These are phyloP conservation scores for Xylaria flabelliformis DNA, from an alignment of 495 filamentous ascomycete species.

Conservation along the genomic window DNA sequence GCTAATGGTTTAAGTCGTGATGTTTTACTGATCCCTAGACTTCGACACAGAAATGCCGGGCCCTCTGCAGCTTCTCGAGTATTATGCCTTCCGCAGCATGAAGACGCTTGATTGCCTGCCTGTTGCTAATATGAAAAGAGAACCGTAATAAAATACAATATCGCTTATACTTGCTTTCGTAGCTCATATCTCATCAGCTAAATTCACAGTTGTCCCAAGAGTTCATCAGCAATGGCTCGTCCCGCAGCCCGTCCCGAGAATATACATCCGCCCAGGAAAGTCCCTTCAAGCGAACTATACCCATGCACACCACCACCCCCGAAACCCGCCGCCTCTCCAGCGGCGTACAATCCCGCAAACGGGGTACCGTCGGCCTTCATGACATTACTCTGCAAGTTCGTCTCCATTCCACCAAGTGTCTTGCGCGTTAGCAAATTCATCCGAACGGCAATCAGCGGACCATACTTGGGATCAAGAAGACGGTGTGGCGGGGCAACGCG, in stretches of 20 bases:
- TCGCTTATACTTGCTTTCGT: neutral
- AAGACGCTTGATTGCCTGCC: neutral
- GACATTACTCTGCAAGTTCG: conserved; percentile 55
- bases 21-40: neutral
- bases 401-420: conserved; percentile 61
- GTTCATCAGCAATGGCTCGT: conserved; percentile 49
- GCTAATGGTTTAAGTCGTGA: neutral
- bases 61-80: neutral
- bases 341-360: conserved; percentile 58
- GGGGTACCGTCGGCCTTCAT: conserved; percentile 49
- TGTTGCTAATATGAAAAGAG: neutral
- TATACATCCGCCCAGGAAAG: conserved; percentile 57
- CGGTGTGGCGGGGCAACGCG: conserved; percentile 54
- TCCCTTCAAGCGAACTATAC: conserved; percentile 58
- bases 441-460: conserved; percentile 57
- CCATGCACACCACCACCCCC: conserved; percentile 61
- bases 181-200: neutral
- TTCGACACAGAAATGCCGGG: neutral
- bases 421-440: conserved; percentile 60
- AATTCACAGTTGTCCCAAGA: conserved; percentile 33
- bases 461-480: conserved; percentile 54
- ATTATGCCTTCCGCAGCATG: neutral
- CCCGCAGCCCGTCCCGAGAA: conserved; percentile 58
- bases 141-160: neutral
- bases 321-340: conserved; percentile 61